Percentiles rank a stretch among this genome's conserved stretches.
Evolutionary conservation across 345 rosid genomes (phyloP).

Genomic region (Noccaea caerulescens): DNA sequence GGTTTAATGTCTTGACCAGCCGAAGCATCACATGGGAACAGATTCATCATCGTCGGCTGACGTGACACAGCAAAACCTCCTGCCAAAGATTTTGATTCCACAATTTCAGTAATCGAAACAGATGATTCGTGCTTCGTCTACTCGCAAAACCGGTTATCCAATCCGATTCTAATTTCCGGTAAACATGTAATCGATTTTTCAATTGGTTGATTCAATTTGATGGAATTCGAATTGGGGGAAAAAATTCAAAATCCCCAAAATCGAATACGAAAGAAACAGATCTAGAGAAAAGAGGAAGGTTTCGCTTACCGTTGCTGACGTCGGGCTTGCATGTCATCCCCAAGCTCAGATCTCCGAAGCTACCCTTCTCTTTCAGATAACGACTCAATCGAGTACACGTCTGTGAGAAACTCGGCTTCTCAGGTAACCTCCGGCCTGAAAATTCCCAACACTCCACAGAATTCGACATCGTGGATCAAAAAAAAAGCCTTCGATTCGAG

Average conservation of each 20-base stretch:
- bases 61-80: slow-evolving; percentile 35
- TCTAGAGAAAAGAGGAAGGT: slow-evolving; percentile 8
- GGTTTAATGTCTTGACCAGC: slow-evolving; percentile 45
- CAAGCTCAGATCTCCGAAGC: slow-evolving; percentile 70
- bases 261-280: background rate
- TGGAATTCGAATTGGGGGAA: background rate
- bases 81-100: slow-evolving; percentile 1
- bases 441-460: slow-evolving; percentile 53
- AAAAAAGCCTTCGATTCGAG: background rate
- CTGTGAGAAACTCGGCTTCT: slow-evolving; percentile 62
- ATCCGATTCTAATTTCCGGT: slow-evolving; percentile 14
- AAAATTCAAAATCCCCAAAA: background rate
- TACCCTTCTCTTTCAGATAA: slow-evolving; percentile 72
- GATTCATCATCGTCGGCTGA: slow-evolving; percentile 57
- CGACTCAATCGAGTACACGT: slow-evolving; percentile 76
- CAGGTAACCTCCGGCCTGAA: slow-evolving; percentile 44
- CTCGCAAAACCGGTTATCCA: background rate
- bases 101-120: background rate
- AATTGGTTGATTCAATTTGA: background rate
- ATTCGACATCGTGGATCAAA: slow-evolving; percentile 51
- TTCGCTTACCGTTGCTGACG: slow-evolving; percentile 44
- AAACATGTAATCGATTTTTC: background rate
- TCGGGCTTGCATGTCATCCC: slow-evolving; percentile 62
- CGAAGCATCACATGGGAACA: slow-evolving; percentile 54
- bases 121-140: background rate